These are phyloP conservation scores for Drechslerella stenobrocha DNA, from an alignment of 2,329 filamentous ascomycete genomes.

Conservation along the genomic window DNA sequence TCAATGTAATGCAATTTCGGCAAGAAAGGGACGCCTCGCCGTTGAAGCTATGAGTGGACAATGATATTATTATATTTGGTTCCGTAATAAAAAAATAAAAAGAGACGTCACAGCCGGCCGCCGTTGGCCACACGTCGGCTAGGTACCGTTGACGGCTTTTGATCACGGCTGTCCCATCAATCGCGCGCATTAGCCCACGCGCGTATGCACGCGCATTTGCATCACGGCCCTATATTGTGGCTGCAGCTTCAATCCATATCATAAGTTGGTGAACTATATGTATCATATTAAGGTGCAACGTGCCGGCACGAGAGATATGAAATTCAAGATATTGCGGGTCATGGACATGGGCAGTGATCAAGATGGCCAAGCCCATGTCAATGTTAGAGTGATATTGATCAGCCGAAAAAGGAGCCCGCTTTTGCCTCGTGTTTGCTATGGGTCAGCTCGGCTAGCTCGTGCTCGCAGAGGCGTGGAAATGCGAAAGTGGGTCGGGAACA, in stretches of 20 bases:
- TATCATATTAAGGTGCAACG: background rate
- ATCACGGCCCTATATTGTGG: too few species aligned
- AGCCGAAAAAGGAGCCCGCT: constrained; percentile 1
- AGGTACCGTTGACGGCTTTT: too few species aligned
- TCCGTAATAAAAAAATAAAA: constrained; percentile 1
- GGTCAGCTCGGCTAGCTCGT: constrained; percentile 6
- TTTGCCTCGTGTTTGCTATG: constrained; percentile 7
- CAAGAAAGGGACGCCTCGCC: constrained; percentile 5
- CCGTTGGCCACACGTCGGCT: background rate
- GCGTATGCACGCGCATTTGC: too few species aligned
- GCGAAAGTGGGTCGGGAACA: constrained; percentile 2
- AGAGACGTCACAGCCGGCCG: constrained; percentile 3
- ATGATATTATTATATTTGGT: background rate
- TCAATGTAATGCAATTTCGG: constrained; percentile 4
- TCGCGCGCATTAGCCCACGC: too few species aligned
- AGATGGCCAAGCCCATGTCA: background rate
- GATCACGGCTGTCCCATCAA: too few species aligned
- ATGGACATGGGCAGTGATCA: background rate
- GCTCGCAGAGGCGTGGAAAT: constrained; percentile 5
- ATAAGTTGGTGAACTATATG: background rate
- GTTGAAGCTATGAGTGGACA: background rate
- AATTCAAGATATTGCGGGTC: background rate
- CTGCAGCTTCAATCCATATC: background rate
- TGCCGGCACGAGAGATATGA: too few species aligned
- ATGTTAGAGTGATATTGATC: background rate